phyloP scores from a whole-genome alignment of 148 eudicot genomes.

The Heliosperma pusillum region DNA sequence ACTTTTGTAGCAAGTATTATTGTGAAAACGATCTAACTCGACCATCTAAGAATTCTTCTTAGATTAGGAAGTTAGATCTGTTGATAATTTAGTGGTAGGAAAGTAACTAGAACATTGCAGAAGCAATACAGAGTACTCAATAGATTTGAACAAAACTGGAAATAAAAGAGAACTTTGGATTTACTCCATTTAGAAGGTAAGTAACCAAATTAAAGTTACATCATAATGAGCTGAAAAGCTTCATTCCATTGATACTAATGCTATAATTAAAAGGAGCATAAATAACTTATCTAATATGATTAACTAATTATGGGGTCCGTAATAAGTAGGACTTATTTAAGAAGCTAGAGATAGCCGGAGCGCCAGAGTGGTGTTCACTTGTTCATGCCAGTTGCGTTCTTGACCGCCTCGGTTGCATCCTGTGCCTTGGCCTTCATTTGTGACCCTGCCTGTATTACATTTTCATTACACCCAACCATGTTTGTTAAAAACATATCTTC shows the following conservation, averaged over 20 bases:
- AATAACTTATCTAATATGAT: background rate
- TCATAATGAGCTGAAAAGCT: constrained; percentile 1
- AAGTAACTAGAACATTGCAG: background rate
- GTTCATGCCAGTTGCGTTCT: constrained; percentile 11
- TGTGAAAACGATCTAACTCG: background rate
- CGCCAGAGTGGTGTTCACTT: background rate
- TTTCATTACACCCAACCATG: background rate
- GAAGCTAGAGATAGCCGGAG: background rate
- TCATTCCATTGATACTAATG: background rate
- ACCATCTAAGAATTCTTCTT: background rate
- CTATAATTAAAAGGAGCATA: background rate
- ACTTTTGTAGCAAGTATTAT: too few species aligned
- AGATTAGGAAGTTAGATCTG: too few species aligned
- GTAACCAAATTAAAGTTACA: background rate
- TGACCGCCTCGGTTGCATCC: constrained; percentile 12
- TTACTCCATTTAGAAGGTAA: background rate
- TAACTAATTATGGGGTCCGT: too few species aligned
- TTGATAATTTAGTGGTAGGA: background rate
- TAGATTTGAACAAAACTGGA: background rate
- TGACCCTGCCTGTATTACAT: constrained; percentile 4
- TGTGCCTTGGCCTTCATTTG: constrained; percentile 17
- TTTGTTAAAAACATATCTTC: background rate
- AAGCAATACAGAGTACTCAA: background rate
- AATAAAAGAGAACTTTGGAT: background rate
- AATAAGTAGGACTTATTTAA: constrained; percentile 3